Base-by-base conservation (phyloP, 805 yeast species). In the Yamadazyma nakazawae region DNA sequence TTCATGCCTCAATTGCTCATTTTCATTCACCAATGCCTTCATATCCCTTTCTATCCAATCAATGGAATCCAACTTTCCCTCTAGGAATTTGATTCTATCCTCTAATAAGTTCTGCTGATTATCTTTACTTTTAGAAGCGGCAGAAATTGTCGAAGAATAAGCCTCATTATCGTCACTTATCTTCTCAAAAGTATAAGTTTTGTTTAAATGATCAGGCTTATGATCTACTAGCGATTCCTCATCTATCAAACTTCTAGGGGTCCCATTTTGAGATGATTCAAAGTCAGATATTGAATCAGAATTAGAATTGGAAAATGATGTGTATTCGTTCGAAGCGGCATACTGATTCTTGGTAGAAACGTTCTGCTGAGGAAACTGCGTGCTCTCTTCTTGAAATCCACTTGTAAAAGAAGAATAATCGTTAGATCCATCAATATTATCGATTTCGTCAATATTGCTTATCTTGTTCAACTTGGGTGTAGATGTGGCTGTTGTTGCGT, bases 131-230 rank as follows among this genome's bases (percentile, higher is more conserved):
- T 30, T 36, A 10, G 43, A 32, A 12, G 31, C 30, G 11, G 32
- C 16, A 7, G 36, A 41, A 36, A 34, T n/a, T 17, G 46, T 18
- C 4, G 46, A 43, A 2, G 46, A 16, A 21, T 28, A 43, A 1
- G 28, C 41, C 6, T 30, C 45, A 36, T 39, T 45, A 34, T 26
- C 42, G 21, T 34, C 47, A 38, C 42, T 48, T 12, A 43, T 35
- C 35, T 64, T 69, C 41, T 68, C 73, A 52, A 59, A 66, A 2
- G 74, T 69, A 43, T 63, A 69, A 4, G 66, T 58, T 26, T 64
- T 60, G 21, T 42, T 42, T 26, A 42, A 38, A 7, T 26, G 16
- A 14, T 34, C 26, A n/a, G n/a, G 38, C 26, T 18, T 38, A 18
- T 13, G 12, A 10, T 16, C 10, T 7, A n/a, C 34, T 30, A 21